Evolutionary conservation across 1,284 basidiomycete genomes (phyloP).

Genomic region (Ustilago esculenta): DNA sequence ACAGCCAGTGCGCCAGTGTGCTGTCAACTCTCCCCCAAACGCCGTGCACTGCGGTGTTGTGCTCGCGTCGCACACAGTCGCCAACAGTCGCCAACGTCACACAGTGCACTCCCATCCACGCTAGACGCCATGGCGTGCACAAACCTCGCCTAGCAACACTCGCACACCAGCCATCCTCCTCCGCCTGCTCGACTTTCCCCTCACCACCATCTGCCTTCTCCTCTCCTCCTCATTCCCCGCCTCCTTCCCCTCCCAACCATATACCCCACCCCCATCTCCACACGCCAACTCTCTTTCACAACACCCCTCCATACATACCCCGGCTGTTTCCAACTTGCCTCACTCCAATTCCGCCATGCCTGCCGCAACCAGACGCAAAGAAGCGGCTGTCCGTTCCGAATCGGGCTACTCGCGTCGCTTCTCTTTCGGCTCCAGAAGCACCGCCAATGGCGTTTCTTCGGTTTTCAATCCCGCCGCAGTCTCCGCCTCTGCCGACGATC

Average conservation of each 20-base stretch:
- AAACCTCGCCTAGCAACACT: too few relatives aligned
- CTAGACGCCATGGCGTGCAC: too few relatives aligned
- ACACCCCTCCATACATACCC: neutral
- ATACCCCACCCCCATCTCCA: neutral
- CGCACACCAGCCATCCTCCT: constrained; percentile 1
- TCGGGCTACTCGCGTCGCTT: constrained; percentile 35
- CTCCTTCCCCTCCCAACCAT: neutral
- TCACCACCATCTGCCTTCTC: neutral
- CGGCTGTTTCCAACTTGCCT: neutral
- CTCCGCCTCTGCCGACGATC: constrained; percentile 12
- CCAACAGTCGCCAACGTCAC: too few relatives aligned
- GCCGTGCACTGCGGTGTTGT: too few relatives aligned
- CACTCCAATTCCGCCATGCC: constrained; percentile 11
- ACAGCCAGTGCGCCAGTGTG: too few relatives aligned
- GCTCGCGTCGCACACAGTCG: too few relatives aligned
- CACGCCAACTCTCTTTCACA: neutral
- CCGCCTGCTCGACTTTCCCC: neutral
- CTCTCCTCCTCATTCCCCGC: neutral
- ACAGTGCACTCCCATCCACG: too few relatives aligned
- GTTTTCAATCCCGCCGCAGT: constrained; percentile 12
- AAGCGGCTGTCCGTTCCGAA: constrained; percentile 18
- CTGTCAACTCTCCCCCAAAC: too few relatives aligned
- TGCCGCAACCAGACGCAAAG: constrained; percentile 16
- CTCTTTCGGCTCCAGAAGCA: constrained; percentile 37
- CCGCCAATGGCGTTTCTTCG: constrained; percentile 30